Base-by-base conservation (phyloP, 768 basidiomycete species). In the Tricholoma sp. region DNA sequence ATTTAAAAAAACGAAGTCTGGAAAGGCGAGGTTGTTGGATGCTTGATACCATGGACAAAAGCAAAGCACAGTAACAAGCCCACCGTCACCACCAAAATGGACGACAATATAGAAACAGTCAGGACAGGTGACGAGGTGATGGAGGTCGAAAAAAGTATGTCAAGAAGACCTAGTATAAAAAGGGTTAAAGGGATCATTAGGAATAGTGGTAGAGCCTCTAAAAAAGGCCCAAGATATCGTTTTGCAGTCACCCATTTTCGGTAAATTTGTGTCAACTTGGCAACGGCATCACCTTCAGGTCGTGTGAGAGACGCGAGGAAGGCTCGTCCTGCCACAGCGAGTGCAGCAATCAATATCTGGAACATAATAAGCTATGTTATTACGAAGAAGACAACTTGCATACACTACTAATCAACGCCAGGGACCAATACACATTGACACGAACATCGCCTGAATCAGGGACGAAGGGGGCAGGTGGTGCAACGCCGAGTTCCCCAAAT, bases 361-460 rank as follows among this genome's bases (percentile, higher is more conserved):
- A 52, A 4, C 10, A 19, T 19, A 0, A 51, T 21, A 12, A 43
- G 22, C 16, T 16, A 39, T 43, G 34, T 18, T 19, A 10, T 11
- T 5, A 5, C 4, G 14, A 31, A 10, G 27, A 21, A 8, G 19
- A n/a, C 16, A n/a, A 8, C 6, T 19, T 5, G 57, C 62, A 3
- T 54, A 61, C 62, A 41, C 60, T 63, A 2, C 57, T 21, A 18
- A 65, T 61, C 24, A 65, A 32, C 9, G 64, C 39, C 3, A 61
- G 19, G 5, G 62, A 59, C 55, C 64, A 65, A 18, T 43, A 65
- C 8, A 63, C n/a, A 50, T 61, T 63, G 19, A 61, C 45, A 3
- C 64, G 60, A 18, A 60, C 39, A n/a, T 61, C 55, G 10, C 21
- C 53, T 1, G 57, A 21, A 12, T 56, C 52, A 7, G 62, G 62